These are phyloP conservation scores for Teratosphaeria pseudoeucalypti DNA, from an alignment of 2,329 filamentous ascomycete genomes.

Conservation along the genomic window DNA sequence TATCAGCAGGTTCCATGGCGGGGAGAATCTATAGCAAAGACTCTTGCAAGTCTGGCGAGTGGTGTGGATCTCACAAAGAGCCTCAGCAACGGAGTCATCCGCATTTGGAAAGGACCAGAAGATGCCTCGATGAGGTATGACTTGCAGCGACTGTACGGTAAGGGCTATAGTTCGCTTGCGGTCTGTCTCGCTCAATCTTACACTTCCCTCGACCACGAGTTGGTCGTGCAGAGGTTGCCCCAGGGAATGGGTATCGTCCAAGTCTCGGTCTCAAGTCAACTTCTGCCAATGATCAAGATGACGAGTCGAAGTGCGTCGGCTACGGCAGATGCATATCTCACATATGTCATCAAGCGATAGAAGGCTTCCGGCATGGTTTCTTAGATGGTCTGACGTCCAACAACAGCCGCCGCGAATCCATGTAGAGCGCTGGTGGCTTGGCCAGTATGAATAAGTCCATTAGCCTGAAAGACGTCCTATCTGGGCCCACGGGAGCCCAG, in stretches of 20 bases:
- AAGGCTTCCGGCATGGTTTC: slow-evolving; percentile 19
- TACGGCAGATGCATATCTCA: slow-evolving; percentile 66
- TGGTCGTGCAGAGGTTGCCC: slow-evolving; percentile 61
- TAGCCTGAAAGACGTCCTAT: too few relatives aligned
- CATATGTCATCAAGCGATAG: slow-evolving; percentile 64
- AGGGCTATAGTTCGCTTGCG: slow-evolving; percentile 65
- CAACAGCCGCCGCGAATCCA: slow-evolving; percentile 25
- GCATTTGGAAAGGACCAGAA: slow-evolving; percentile 53
- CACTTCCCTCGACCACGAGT: slow-evolving; percentile 76
- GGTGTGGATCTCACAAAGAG: slow-evolving; percentile 53
- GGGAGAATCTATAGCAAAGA: slow-evolving; percentile 20
- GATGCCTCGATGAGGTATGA: slow-evolving; percentile 45
- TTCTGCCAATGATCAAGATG: slow-evolving; percentile 75
- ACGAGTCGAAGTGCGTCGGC: slow-evolving; percentile 62
- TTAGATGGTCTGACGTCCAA: slow-evolving; percentile 10
- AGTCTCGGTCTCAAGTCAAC: slow-evolving; percentile 64
- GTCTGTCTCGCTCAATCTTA: slow-evolving; percentile 85
- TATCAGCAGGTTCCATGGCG: slow-evolving; percentile 50
- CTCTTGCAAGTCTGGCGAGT: neutral
- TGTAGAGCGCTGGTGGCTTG: slow-evolving; percentile 26
- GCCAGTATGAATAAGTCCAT: too few relatives aligned
- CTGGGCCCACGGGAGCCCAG: too few relatives aligned
- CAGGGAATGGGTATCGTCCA: slow-evolving; percentile 69
- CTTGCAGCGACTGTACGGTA: slow-evolving; percentile 53
- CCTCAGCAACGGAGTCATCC: slow-evolving; percentile 60